Base-by-base conservation (phyloP, 2,329 filamentous ascomycete species). In the Eurotiales sp. region DNA sequence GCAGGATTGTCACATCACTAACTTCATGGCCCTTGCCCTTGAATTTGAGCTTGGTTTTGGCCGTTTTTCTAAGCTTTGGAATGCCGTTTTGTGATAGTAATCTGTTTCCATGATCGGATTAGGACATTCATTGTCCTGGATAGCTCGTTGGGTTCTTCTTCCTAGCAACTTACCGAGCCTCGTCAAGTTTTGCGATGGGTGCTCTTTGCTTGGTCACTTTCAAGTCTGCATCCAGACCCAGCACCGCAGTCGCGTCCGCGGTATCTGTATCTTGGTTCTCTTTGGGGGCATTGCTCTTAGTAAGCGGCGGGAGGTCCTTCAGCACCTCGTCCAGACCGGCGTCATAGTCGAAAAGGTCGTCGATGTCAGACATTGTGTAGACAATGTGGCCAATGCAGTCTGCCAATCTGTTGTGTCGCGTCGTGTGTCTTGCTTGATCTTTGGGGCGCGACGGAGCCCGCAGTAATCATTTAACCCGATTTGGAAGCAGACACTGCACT, bases 21-120 rank as follows among this genome's bases (percentile, higher is more conserved):
- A 90, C 88, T 76, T 99, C 93, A 66, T 97, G 89, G 0, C 91
- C 92, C 69, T 95, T 97, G 45, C 93, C 93, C 66, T 92, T 95
- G 60, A 96, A 83, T 58, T 82, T 88, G 17, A 96, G 72, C 40
- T 80, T 79, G 25, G 83, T 79, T 48, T 82, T 84, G 0, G 88
- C 85, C 59, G 84, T 84, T 55, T 78, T 82, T 37, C 87, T 84
- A 47, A 99, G 74, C 61, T 86, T 90, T 1, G 90, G 89, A 54
- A 99, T 90, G 1, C 93, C 93, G 43, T 83, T 80, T 17, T 85
- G 80, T 3, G 90, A 93, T 1, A 97, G 77, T n/a, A 97, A 73
- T 58, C 90, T 90, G 56, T 25, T 23, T 23, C 5, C 8, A n/a
- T 50, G 4, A 29, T 29, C 36, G 49, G 34, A 49, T 55, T 22